Evolutionary conservation across 345 rosid species (phyloP).

Genomic region (Cardamine occulta): DNA sequence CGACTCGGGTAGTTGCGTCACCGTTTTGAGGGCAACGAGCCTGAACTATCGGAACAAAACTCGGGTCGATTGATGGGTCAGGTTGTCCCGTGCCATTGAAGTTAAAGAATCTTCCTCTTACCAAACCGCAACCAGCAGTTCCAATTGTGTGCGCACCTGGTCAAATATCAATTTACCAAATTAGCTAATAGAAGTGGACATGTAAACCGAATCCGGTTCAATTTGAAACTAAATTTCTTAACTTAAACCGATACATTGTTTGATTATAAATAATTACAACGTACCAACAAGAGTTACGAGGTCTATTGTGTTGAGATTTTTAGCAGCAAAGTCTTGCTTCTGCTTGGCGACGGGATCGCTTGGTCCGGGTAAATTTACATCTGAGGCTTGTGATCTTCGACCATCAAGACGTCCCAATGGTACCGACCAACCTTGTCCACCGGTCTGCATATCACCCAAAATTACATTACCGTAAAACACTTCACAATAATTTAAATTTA

Average conservation of each 20-base stretch:
- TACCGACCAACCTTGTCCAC: slow-evolving; percentile 41
- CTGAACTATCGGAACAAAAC: slow-evolving; percentile 30
- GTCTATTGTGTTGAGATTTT: slow-evolving; percentile 48
- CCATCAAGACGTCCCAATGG: slow-evolving; percentile 48
- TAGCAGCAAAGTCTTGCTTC: slow-evolving; percentile 45
- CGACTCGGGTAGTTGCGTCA: slow-evolving; percentile 39
- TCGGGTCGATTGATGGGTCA: slow-evolving; percentile 45
- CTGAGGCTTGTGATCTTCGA: slow-evolving; percentile 42
- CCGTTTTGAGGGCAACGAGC: slow-evolving; percentile 43
- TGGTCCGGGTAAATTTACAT: slow-evolving; percentile 47
- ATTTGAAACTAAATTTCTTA: neutral
- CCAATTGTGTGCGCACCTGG: slow-evolving; percentile 60
- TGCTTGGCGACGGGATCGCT: slow-evolving; percentile 41
- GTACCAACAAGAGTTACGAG: slow-evolving; percentile 58
- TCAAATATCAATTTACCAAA: neutral
- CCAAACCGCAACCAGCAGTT: slow-evolving; percentile 50
- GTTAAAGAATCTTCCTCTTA: slow-evolving; percentile 45
- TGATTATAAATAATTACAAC: neutral
- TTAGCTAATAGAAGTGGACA: neutral
- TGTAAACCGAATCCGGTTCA: neutral
- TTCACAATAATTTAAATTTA: neutral
- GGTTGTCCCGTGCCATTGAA: slow-evolving; percentile 45
- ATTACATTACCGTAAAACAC: neutral
- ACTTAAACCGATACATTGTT: neutral
- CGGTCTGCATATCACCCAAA: slow-evolving; percentile 31